These are phyloP conservation scores for Penicillium sp. DNA, from an alignment of 2,329 filamentous ascomycete genomes.

Conservation along the genomic window DNA sequence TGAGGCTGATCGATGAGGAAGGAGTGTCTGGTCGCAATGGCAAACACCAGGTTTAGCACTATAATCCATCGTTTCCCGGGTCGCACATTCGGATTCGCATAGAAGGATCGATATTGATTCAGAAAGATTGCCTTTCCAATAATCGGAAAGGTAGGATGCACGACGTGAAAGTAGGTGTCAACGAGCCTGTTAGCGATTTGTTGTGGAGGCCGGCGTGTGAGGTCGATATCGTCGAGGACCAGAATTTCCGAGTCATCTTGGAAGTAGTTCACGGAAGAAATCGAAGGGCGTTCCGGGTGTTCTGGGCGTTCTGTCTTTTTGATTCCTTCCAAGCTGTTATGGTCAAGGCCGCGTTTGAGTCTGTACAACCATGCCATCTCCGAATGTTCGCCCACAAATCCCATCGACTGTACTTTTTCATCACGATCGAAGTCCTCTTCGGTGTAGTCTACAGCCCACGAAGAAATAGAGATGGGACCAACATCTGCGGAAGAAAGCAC, in stretches of 20 bases:
- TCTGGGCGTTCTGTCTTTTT: too few relatives aligned
- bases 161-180: slow-evolving; percentile 38
- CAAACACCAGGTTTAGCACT: slow-evolving; percentile 46
- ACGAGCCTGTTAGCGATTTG: slow-evolving; percentile 40
- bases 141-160: slow-evolving; percentile 45
- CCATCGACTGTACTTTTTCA: slow-evolving; percentile 37
- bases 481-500: slow-evolving; percentile 6
- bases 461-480: slow-evolving; percentile 27
- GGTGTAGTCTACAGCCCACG: slow-evolving; percentile 39
- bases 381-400: slow-evolving; percentile 47
- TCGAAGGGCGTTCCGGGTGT: slow-evolving; percentile 22
- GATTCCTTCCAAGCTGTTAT: slow-evolving; percentile 17
- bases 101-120: slow-evolving; percentile 39
- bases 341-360: slow-evolving; percentile 38
- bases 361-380: slow-evolving; percentile 46
- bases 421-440: slow-evolving; percentile 45
- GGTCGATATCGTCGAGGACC: slow-evolving; percentile 35
- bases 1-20: slow-evolving; percentile 29
- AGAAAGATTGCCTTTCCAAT: slow-evolving; percentile 41
- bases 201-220: slow-evolving; percentile 36
- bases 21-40: slow-evolving; percentile 40
- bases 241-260: slow-evolving; percentile 39
- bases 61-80: slow-evolving; percentile 43
- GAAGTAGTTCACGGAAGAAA: slow-evolving; percentile 39
- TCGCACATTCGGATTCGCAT: slow-evolving; percentile 28